Conservation (phyloP, 2,329 filamentous ascomycete species). For the Fusarium sp. region DNA sequence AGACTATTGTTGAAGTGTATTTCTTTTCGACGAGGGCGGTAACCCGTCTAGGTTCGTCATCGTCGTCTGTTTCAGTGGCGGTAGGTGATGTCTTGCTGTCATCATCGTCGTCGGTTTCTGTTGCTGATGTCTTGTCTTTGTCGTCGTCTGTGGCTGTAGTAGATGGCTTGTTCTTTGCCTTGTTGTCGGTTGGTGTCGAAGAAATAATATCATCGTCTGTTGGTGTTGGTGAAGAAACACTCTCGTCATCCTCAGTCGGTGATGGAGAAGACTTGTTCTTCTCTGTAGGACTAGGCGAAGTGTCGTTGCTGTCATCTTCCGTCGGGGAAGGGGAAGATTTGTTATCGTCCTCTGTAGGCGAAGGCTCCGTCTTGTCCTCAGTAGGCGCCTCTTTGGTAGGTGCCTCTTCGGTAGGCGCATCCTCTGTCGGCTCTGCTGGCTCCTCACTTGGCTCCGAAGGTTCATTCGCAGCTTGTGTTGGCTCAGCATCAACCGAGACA, state of each 20-base stretch:
- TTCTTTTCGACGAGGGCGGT: slow-evolving; percentile 27
- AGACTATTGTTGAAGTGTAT: slow-evolving; percentile 28
- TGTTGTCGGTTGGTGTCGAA: background rate
- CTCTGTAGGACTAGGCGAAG: background rate
- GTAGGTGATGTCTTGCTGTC: background rate
- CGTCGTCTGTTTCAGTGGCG: background rate
- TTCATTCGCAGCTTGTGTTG: background rate
- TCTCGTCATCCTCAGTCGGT: background rate
- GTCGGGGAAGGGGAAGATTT: background rate
- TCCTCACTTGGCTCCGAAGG: background rate
- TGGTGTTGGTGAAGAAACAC: background rate
- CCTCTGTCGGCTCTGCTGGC: background rate
- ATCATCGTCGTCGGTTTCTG: background rate
- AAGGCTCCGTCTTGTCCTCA: background rate
- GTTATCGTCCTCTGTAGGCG: background rate
- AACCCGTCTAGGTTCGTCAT: background rate
- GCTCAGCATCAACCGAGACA: background rate
- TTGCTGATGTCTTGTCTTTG: background rate
- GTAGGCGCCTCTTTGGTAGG: background rate
- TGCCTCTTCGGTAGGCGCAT: background rate
- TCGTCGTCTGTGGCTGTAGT: background rate
- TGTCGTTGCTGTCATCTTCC: background rate
- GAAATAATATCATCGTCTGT: background rate
- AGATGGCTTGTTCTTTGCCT: background rate
- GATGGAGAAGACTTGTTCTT: background rate